These are phyloP conservation scores for Naganishia vaughanmartiniae DNA, from an alignment of 768 basidiomycete genomes.

Conservation along the genomic window DNA sequence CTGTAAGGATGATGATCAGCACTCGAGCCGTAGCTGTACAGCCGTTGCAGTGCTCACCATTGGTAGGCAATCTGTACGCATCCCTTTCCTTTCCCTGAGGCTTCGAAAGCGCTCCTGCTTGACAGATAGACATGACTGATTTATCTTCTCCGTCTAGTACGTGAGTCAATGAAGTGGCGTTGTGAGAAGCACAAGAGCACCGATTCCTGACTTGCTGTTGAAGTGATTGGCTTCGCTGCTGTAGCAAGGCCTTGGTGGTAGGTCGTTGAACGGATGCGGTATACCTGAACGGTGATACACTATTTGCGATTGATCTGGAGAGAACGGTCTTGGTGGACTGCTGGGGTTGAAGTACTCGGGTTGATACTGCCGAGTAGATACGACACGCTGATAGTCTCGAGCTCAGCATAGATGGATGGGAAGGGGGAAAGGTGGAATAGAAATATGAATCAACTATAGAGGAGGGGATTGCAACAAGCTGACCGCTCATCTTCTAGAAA, in stretches of 20 bases:
- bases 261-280: not conserved
- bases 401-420: slow-evolving; percentile 57
- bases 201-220: slow-evolving; percentile 20
- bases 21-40: too few relatives aligned
- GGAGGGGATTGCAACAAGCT: too few relatives aligned
- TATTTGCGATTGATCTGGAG: slow-evolving; percentile 4
- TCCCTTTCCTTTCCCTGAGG: slow-evolving; percentile 15
- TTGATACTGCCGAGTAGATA: slow-evolving; percentile 11
- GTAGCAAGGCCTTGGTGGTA: not conserved
- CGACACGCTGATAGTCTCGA: slow-evolving; percentile 22
- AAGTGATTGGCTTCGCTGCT: slow-evolving; percentile 4
- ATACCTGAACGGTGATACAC: not conserved
- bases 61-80: slow-evolving; percentile 27
- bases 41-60: slow-evolving; percentile 9
- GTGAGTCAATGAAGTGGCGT: slow-evolving; percentile 3
- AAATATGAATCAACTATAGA: too few relatives aligned
- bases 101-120: slow-evolving; percentile 6
- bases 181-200: slow-evolving; percentile 28
- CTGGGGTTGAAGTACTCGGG: not conserved
- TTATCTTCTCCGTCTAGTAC: slow-evolving; percentile 27
- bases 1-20: not conserved
- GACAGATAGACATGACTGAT: slow-evolving; percentile 23
- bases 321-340: not conserved
- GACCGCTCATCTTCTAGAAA: too few relatives aligned
- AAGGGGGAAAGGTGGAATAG: not conserved